Evolutionary conservation across 208 protist species (phyloP), one percentile per base, ranked within the genome.

Genomic region (Crithidia expoeki): DNA sequence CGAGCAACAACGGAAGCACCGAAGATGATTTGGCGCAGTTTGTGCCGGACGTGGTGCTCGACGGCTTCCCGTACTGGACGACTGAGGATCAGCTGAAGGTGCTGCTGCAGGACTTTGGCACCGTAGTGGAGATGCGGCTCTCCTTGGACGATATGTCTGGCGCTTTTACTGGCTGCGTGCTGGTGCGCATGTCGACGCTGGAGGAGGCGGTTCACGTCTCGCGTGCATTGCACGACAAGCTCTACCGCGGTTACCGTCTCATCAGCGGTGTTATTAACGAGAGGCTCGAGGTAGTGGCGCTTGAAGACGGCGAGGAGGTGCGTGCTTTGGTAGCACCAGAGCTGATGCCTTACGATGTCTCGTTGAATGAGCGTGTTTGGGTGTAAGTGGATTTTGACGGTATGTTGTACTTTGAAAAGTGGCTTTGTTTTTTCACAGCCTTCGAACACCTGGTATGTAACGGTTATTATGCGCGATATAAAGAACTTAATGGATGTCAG

Each of bases 31-130:
- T 52, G 44, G 58, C 34, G 33, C 56, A 27, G 44, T 94, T 94
- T 74, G 83, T 96, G 27, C 89, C 92, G 0, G 88, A 96, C 61
- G 56, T 96, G 0, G 51, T 96, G 33, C 71, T 96, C 19, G 87
- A 92, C 68, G 88, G 86, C 14, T 82, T 96, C 27, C 91, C 91
- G 19, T 94, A 93, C 68, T 94, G 86, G 84, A 74, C 83, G 27
- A 92, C 81, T 12, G 86, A 88, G 62, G 87, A 90, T 57, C 84
- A 96, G 71, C 63, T 96, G 36, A 85, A 81, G 50, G 81, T 85
- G 40, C 74, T 86, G 40, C 74, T 91, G 36, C 82, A 83, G 67
- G 74, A 88, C n/a, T 89, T 88, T 71, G 91, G 91, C 44, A 80
- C 50, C 19, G 73, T 92, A 1, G 50, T 65, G 7, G 74, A 80